Percentiles rank a stretch among this genome's conserved stretches.
Evolutionary conservation across 2,329 filamentous ascomycete genomes (phyloP).

Genomic region (Thermoascus crustaceus): DNA sequence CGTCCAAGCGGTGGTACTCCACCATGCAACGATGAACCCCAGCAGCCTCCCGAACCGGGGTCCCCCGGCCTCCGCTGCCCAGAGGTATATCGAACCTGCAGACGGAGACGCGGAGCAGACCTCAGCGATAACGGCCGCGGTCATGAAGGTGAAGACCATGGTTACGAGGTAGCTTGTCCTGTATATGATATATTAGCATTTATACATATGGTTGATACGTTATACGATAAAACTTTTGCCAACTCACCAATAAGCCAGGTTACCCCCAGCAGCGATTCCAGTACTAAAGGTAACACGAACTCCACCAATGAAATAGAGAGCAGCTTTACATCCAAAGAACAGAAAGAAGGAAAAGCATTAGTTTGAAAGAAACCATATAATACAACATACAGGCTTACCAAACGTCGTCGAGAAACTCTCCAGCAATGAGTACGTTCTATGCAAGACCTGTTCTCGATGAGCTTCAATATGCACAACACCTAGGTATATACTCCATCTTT

Average conservation of each 20-base stretch:
- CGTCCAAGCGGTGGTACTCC: conserved; percentile 56
- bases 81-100: conserved; percentile 53
- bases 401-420: conserved; percentile 55
- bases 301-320: conserved; percentile 54
- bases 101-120: conserved; percentile 53
- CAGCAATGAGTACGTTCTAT: conserved; percentile 49
- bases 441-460: conserved; percentile 43
- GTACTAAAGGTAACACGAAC: conserved; percentile 56
- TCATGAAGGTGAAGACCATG: conserved; percentile 53
- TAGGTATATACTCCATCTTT: too few relatives aligned
- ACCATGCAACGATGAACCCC: conserved; percentile 57
- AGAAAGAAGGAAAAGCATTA: conserved; percentile 1
- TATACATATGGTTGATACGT: background rate
- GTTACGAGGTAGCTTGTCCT: conserved; percentile 55
- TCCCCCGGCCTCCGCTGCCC: conserved; percentile 53
- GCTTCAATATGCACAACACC: too few relatives aligned
- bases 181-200: background rate
- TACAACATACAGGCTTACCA: conserved; percentile 29
- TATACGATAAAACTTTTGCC: background rate
- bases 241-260: conserved; percentile 51
- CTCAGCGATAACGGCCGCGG: conserved; percentile 53
- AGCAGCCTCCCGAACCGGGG: conserved; percentile 48
- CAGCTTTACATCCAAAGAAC: too few relatives aligned
- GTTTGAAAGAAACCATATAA: conserved; percentile 1
- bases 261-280: conserved; percentile 53